Conservation (phyloP, 108 stramenopile species). For the Skeletonema tropicum region DNA sequence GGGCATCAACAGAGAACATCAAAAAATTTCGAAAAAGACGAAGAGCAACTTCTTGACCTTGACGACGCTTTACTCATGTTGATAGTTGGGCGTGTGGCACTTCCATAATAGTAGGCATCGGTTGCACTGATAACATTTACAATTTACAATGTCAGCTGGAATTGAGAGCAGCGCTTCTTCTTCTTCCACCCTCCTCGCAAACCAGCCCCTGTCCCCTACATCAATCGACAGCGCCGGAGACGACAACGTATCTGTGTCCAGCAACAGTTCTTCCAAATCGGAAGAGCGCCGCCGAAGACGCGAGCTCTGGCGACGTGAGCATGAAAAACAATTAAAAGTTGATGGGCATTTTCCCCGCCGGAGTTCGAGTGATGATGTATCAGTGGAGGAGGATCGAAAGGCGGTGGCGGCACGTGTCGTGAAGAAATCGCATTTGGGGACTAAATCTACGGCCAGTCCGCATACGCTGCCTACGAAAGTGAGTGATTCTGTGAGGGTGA, state of each 20-base stretch:
- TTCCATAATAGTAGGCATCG: no score
- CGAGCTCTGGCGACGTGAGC: slow-evolving; percentile 34
- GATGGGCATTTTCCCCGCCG: slow-evolving; percentile 47
- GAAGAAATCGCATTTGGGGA: slow-evolving; percentile 35
- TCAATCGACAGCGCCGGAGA: slow-evolving; percentile 14
- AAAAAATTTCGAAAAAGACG: no score
- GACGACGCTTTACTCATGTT: no score
- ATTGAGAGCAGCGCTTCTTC: neutral
- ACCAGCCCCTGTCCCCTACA: neutral
- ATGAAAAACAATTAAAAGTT: slow-evolving; percentile 36
- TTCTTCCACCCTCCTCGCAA: neutral
- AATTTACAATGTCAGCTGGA: neutral
- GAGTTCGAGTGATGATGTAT: neutral
- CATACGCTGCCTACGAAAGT: slow-evolving; percentile 41
- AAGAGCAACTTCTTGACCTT: no score
- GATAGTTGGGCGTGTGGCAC: no score
- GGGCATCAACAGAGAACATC: no score
- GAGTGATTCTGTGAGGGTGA: slow-evolving; percentile 34
- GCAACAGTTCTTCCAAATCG: slow-evolving; percentile 14
- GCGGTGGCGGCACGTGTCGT: slow-evolving; percentile 34
- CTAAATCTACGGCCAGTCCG: slow-evolving; percentile 44
- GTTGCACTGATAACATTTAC: no score
- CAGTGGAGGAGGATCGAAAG: slow-evolving; percentile 7
- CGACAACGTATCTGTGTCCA: slow-evolving; percentile 25
- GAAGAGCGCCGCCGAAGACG: slow-evolving; percentile 38